Conservation (phyloP, 1,139 yeast species). For the Petasospora rhodanensis region DNA sequence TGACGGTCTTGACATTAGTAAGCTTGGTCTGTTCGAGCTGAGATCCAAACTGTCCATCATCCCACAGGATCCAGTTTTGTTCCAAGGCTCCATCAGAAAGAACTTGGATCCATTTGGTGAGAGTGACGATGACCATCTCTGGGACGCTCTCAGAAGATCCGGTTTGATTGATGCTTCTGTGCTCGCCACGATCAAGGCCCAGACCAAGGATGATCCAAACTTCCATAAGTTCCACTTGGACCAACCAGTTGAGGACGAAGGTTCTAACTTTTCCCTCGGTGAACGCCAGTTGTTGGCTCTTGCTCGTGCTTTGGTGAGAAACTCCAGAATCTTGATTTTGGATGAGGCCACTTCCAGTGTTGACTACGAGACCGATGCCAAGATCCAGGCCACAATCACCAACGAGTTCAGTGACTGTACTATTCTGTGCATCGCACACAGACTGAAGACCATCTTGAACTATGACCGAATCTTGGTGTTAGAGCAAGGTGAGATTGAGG, state of each 20-base stretch:
- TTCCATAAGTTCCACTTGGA: slow-evolving; percentile 34
- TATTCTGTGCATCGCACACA: slow-evolving; percentile 74
- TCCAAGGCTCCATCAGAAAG: slow-evolving; percentile 48
- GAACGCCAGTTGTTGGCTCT: slow-evolving; percentile 55
- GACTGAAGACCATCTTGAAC: slow-evolving; percentile 60
- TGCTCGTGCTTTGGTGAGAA: slow-evolving; percentile 73
- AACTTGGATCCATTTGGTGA: slow-evolving; percentile 54
- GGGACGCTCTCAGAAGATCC: slow-evolving; percentile 57
- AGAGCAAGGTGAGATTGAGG: slow-evolving; percentile 58
- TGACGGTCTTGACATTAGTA: slow-evolving; percentile 47
- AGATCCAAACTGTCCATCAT: slow-evolving; percentile 51
- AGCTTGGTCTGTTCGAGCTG: slow-evolving; percentile 41
- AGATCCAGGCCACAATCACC: slow-evolving; percentile 61
- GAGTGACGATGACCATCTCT: slow-evolving; percentile 21
- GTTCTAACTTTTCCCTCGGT: slow-evolving; percentile 68
- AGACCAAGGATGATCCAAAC: slow-evolving; percentile 30
- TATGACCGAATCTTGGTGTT: slow-evolving; percentile 65
- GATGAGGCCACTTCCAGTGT: slow-evolving; percentile 86
- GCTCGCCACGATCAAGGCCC: slow-evolving; percentile 10
- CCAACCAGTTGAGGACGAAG: slow-evolving; percentile 65
- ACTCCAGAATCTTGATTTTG: slow-evolving; percentile 59
- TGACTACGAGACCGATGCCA: slow-evolving; percentile 71
- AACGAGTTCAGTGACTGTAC: slow-evolving; percentile 63
- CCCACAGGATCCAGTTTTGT: slow-evolving; percentile 61
- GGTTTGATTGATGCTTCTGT: slow-evolving; percentile 9